Percentiles rank a stretch among this genome's conserved stretches.
Conservation (phyloP, 225 moss, liverwort and hornwort species). For the Sphagnum contortum region DNA sequence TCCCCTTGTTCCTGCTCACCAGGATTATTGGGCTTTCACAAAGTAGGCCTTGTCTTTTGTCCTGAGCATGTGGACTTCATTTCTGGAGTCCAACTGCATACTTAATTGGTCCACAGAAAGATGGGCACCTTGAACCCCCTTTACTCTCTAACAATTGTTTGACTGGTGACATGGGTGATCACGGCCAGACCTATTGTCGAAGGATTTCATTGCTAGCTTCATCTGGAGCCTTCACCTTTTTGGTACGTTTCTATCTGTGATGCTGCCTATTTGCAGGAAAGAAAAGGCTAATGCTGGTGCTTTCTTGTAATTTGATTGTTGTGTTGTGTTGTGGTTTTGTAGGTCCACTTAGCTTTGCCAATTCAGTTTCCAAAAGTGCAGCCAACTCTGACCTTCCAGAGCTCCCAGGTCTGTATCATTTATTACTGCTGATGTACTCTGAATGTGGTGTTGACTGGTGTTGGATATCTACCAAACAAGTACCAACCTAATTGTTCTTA, state of each 20-base stretch:
- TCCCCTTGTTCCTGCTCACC: too few relatives aligned
- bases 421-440: background rate
- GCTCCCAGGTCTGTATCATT: constrained; percentile 63
- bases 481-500: too few relatives aligned
- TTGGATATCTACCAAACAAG: too few relatives aligned
- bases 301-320: background rate
- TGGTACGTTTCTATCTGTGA: constrained; percentile 44
- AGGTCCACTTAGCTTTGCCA: constrained; percentile 77
- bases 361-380: constrained; percentile 89
- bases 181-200: constrained; percentile 57
- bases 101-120: too few relatives aligned
- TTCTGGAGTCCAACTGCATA: too few relatives aligned
- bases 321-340: constrained; percentile 2
- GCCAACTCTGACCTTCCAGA: constrained; percentile 75
- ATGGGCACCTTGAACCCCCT: too few relatives aligned
- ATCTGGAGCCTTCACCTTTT: constrained; percentile 78
- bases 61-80: too few relatives aligned
- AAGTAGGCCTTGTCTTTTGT: too few relatives aligned
- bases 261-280: background rate
- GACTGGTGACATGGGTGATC: background rate
- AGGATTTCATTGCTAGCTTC: constrained; percentile 60
- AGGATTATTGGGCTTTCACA: too few relatives aligned
- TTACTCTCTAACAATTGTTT: too few relatives aligned
- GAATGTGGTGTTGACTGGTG: too few relatives aligned
- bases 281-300: background rate